A percentile compares a stretch with the other conserved stretches of the same genome.
Evolutionary conservation across 2,329 filamentous ascomycete species (phyloP).

Genomic region (Thielaviopsis musarum): DNA sequence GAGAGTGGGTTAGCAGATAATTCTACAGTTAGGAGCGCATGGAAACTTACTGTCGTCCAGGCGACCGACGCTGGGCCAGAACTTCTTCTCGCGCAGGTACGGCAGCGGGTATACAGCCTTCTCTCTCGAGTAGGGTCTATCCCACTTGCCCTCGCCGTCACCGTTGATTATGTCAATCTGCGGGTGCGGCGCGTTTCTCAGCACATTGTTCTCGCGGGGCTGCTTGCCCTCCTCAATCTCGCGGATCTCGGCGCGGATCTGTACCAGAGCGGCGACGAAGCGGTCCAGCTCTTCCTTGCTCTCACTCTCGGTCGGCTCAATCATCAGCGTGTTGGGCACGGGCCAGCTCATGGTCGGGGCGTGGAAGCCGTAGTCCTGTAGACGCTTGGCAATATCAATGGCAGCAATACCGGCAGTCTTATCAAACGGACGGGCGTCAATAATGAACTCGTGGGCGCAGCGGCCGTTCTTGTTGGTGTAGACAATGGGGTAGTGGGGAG

Average conservation of each 20-base stretch:
- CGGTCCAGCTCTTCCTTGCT: constrained; percentile 83
- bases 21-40: neutral
- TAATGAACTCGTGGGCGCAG: constrained; percentile 94
- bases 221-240: constrained; percentile 65
- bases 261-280: constrained; percentile 78
- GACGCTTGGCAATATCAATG: constrained; percentile 87
- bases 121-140: constrained; percentile 64
- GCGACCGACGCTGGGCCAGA: constrained; percentile 79
- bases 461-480: constrained; percentile 80
- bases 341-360: constrained; percentile 96
- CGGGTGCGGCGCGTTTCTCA: constrained; percentile 80
- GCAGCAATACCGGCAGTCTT: constrained; percentile 71
- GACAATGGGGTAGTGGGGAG: constrained; percentile 75
- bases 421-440: constrained; percentile 74
- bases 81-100: constrained; percentile 86
- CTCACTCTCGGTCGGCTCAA: constrained; percentile 91
- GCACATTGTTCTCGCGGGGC: constrained; percentile 60
- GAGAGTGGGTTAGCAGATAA: constrained; percentile 4
- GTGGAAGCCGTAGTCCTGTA: constrained; percentile 96
- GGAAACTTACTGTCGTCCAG: constrained; percentile 63
- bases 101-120: constrained; percentile 73
- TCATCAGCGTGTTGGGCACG: constrained; percentile 90
- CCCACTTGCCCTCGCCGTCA: constrained; percentile 44
- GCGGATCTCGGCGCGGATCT: constrained; percentile 70
- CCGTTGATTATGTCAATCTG: constrained; percentile 60